Evolutionary conservation across 2,329 filamentous ascomycete genomes (phyloP), one percentile per base, ranked within the genome.

Genomic region (Fulvia fulva): DNA sequence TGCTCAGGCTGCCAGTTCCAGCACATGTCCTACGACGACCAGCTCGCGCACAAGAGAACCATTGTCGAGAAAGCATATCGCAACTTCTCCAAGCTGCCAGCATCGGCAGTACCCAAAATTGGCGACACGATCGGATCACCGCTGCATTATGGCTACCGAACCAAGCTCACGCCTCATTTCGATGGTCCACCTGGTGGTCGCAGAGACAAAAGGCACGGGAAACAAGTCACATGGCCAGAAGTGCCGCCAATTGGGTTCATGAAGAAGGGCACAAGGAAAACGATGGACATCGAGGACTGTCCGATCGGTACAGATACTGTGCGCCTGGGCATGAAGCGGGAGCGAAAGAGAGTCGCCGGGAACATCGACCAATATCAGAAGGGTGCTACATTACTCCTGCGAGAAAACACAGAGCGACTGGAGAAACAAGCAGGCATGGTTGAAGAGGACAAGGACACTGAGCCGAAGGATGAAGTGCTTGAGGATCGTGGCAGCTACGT

Each of bases 1-100:
- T 99, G 94, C 75, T 90, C 88, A 9, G 94, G 94, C 30, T 99
- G 94, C 72, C 94, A 99, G 76, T 92, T 97, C 74, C 94, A 99
- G 78, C 97, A 97, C 90, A 83, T 99, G 63, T 85, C 90, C 55
- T 97, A 97, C 74, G 76, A 82, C 28, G 88, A 91, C 67, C 94
- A 99, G 74, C 83, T 99, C 26, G 80, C 80, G 46, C 87, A 93
- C 75, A 99, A 99, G 79, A 86, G 83, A 71, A 82, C 83, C 59
- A 88, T 97, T 60, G 87, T 99, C 47, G 90, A 96, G 70, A 95
- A 94, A 71, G 94, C 94, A 7, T 99, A 89, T 78, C 82, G 80
- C 61, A 93, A 96, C 78, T 99, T 97, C 76, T 95, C 92, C 14
- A 85, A 90, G 60, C 80, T 99, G 6, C 81, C 88, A 0, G 83